Evolutionary conservation across 1,284 basidiomycete species (phyloP).

Genomic region (Neonothopanus nambi): DNA sequence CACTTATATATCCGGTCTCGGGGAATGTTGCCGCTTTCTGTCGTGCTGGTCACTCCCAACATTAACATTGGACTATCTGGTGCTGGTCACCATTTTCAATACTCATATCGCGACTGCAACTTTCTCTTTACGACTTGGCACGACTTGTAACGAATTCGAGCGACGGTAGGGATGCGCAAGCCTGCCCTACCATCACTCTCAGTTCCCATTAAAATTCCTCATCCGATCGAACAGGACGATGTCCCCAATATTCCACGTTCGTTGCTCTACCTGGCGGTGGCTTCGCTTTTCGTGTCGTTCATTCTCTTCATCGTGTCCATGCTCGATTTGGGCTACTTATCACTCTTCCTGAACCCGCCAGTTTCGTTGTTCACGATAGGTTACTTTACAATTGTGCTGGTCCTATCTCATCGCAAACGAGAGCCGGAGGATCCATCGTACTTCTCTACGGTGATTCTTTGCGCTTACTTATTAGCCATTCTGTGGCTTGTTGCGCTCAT

Average conservation of each 20-base stretch:
- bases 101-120: not conserved
- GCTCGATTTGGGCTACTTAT: conserved; percentile 35
- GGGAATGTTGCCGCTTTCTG: not conserved
- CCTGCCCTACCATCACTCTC: conserved; percentile 6
- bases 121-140: not conserved
- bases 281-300: conserved; percentile 26
- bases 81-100: conserved; percentile 28
- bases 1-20: not conserved
- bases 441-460: conserved; percentile 32
- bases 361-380: conserved; percentile 30
- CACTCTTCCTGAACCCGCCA: conserved; percentile 33
- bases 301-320: conserved; percentile 31
- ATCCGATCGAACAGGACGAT: conserved; percentile 6
- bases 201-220: conserved; percentile 3
- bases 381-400: conserved; percentile 28
- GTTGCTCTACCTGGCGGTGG: conserved; percentile 28
- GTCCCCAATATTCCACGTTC: conserved; percentile 12
- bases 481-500: conserved; percentile 32
- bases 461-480: conserved; percentile 29
- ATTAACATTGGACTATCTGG: conserved; percentile 12
- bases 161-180: conserved; percentile 6
- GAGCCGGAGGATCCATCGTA: conserved; percentile 30
- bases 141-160: not conserved
- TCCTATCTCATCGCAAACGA: conserved; percentile 29
- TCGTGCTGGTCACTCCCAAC: conserved; percentile 20